Conservation (phyloP, 1,284 basidiomycete genomes). For the Apiotrichum brassicae region DNA sequence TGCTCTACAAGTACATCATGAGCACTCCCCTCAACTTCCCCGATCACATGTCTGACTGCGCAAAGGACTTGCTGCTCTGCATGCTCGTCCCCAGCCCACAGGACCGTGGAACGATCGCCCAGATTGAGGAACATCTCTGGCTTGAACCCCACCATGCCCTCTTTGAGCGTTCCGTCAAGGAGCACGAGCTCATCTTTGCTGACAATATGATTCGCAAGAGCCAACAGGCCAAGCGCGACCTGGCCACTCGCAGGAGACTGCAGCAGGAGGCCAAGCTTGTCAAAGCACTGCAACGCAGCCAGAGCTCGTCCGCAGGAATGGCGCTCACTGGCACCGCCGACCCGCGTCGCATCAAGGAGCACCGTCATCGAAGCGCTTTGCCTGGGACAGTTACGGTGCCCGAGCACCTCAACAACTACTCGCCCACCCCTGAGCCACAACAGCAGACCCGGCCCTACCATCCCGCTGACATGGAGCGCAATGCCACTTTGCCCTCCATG, state of each 20-base stretch:
- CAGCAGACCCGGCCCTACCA: not conserved
- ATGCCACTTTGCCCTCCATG: not conserved
- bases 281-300: conserved; percentile 33
- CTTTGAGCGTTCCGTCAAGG: conserved; percentile 67
- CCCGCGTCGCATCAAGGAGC: conserved; percentile 25
- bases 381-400: conserved; percentile 45
- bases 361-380: conserved; percentile 46
- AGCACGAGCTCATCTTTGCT: conserved; percentile 71
- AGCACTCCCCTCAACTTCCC: conserved; percentile 92
- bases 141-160: conserved; percentile 59
- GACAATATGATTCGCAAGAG: conserved; percentile 79
- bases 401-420: conserved; percentile 28
- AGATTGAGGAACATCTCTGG: conserved; percentile 80
- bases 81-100: conserved; percentile 84
- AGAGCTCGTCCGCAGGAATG: conserved; percentile 24
- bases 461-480: conserved; percentile 2
- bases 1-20: conserved; percentile 99
- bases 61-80: conserved; percentile 63
- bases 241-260: conserved; percentile 37
- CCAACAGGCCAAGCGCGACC: conserved; percentile 62
- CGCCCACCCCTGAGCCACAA: not conserved
- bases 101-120: conserved; percentile 63
- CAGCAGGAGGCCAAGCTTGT: conserved; percentile 36
- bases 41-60: conserved; percentile 77
- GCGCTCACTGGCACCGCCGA: conserved; percentile 24